Percentiles rank a stretch among this genome's conserved stretches.
These are phyloP conservation scores for Radiomyces spectabilis DNA, from an alignment of 192 early-diverging fungal genomes.

Conservation along the genomic window DNA sequence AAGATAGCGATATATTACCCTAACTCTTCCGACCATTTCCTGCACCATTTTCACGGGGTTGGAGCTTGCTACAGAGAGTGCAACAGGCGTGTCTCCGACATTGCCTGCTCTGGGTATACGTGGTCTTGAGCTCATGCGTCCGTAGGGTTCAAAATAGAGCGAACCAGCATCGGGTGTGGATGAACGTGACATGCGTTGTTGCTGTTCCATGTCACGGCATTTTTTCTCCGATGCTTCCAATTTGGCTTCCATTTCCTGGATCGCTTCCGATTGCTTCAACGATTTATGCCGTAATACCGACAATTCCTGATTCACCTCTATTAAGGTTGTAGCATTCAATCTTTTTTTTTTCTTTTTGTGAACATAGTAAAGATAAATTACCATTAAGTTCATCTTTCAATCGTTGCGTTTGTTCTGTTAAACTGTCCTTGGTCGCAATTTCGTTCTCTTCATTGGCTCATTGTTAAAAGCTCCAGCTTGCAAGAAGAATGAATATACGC, in stretches of 20 bases:
- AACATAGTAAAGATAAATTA: slow-evolving; percentile 3
- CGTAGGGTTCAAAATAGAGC: slow-evolving; percentile 18
- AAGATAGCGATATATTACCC: slow-evolving; percentile 31
- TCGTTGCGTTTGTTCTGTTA: slow-evolving; percentile 68
- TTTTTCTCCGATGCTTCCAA: slow-evolving; percentile 14
- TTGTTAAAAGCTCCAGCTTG: neutral
- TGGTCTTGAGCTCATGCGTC: slow-evolving; percentile 6
- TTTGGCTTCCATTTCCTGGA: slow-evolving; percentile 21
- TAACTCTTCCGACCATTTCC: slow-evolving; percentile 71
- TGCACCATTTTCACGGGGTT: slow-evolving; percentile 65
- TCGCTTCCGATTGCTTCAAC: slow-evolving; percentile 2
- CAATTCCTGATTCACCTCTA: slow-evolving; percentile 47
- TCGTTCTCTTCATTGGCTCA: slow-evolving; percentile 52
- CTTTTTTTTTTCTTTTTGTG: neutral
- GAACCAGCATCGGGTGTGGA: slow-evolving; percentile 8
- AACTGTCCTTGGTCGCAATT: slow-evolving; percentile 54
- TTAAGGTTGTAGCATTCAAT: neutral
- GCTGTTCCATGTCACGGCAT: slow-evolving; percentile 1
- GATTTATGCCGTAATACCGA: slow-evolving; percentile 41
- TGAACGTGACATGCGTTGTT: slow-evolving; percentile 7
- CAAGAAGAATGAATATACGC: neutral
- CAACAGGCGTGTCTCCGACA: neutral
- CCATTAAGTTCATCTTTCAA: slow-evolving; percentile 69
- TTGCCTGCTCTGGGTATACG: slow-evolving; percentile 16
- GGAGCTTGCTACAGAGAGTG: slow-evolving; percentile 21